Percentiles rank a stretch among this genome's conserved stretches.
phyloP scores from a whole-genome alignment of 2,329 filamentous ascomycete genomes.

The Scytalidium lignicola region DNA sequence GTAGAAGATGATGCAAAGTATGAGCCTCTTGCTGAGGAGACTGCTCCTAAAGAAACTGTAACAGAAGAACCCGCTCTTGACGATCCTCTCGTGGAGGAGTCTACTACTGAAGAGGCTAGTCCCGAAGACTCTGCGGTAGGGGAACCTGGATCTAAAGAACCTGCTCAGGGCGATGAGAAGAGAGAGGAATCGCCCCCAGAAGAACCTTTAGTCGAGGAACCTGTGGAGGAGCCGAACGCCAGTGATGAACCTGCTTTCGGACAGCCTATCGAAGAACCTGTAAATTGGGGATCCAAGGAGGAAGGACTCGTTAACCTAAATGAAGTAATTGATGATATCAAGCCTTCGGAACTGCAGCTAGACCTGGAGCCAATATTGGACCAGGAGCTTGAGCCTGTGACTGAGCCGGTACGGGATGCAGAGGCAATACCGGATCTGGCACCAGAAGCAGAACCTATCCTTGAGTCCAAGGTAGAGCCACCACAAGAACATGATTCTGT shows the following conservation, averaged over 20 bases:
- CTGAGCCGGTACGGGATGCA: neutral
- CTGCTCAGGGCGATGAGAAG: no score
- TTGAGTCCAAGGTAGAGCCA: conserved; percentile 4
- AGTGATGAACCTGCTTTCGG: neutral
- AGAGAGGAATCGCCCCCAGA: no score
- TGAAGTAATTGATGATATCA: neutral
- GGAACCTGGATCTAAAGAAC: neutral
- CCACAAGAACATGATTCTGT: neutral
- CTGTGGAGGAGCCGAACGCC: no score
- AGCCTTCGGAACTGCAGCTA: neutral
- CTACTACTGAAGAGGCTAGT: conserved; percentile 1
- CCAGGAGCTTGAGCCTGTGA: neutral
- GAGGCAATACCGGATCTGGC: conserved; percentile 2
- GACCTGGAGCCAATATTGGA: neutral
- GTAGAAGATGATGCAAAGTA: neutral
- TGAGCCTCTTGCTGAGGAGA: conserved; percentile 1
- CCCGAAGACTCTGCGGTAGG: no score
- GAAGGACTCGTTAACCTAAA: neutral
- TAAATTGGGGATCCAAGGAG: neutral
- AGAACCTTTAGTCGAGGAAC: no score
- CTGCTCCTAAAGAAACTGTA: neutral
- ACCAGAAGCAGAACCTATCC: conserved; percentile 1
- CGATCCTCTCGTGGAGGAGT: neutral
- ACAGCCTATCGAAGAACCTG: neutral
- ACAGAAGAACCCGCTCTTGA: no score